These are phyloP conservation scores for Phytophthora multivora DNA, from an alignment of 352 stramenopile genomes.

Conservation along the genomic window DNA sequence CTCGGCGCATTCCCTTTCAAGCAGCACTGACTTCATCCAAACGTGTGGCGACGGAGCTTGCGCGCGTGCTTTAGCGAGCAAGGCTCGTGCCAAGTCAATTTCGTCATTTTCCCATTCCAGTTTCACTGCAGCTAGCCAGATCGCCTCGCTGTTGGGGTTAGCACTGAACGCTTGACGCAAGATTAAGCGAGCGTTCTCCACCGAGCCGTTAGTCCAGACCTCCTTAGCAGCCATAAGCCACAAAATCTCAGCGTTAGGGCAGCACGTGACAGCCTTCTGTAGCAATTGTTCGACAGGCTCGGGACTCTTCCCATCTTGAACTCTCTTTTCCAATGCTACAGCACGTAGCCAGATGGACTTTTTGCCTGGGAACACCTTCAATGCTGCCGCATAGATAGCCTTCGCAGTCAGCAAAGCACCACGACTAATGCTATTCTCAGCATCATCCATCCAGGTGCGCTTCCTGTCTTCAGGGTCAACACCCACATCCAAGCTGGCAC, in stretches of 20 bases:
- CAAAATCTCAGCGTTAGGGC: constrained; percentile 95
- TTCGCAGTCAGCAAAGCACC: constrained; percentile 92
- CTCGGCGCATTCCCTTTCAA: constrained; percentile 91
- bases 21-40: constrained; percentile 98
- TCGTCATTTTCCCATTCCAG: constrained; percentile 99
- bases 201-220: constrained; percentile 94
- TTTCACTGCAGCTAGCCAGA: constrained; percentile 98
- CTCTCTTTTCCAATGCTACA: constrained; percentile 96
- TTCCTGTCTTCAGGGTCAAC: constrained; percentile 96
- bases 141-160: constrained; percentile 96
- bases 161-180: constrained; percentile 96
- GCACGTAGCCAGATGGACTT: constrained; percentile 96
- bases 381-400: constrained; percentile 93
- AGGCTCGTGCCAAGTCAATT: constrained; percentile 89
- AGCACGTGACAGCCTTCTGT: constrained; percentile 92
- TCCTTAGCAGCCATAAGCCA: constrained; percentile 99
- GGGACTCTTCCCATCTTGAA: constrained; percentile 79
- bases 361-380: constrained; percentile 91
- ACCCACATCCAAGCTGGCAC: constrained; percentile 92
- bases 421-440: constrained; percentile 88
- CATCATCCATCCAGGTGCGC: constrained; percentile 98
- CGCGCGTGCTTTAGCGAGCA: constrained; percentile 79
- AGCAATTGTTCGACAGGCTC: constrained; percentile 90
- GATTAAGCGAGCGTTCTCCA: constrained; percentile 93
- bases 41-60: constrained; percentile 92